Conservation (phyloP, 1,139 yeast genomes). For the Scheffersomyces parashehatae region DNA sequence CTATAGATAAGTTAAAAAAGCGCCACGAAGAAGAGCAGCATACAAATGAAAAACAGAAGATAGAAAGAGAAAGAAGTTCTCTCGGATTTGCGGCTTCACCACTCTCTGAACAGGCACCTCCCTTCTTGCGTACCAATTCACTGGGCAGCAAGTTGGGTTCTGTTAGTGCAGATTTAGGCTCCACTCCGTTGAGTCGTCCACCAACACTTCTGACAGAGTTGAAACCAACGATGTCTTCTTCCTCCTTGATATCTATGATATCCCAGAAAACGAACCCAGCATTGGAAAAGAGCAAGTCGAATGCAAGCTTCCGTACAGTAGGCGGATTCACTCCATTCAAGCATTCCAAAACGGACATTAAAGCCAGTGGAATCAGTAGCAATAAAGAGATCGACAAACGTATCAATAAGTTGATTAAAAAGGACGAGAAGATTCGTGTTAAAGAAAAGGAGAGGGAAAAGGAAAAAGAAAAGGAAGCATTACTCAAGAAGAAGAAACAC, state of each 20-base stretch:
- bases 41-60: neutral
- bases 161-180: neutral
- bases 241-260: conserved; percentile 6
- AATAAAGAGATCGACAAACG: conserved; percentile 34
- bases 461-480: conserved; percentile 1
- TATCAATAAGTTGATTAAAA: conserved; percentile 29
- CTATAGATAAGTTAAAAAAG: conserved; percentile 19
- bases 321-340: conserved; percentile 32
- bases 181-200: neutral
- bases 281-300: conserved; percentile 25
- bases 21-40: conserved; percentile 10
- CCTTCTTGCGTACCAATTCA: neutral
- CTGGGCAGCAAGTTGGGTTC: neutral
- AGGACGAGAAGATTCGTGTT: conserved; percentile 28
- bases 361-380: conserved; percentile 7
- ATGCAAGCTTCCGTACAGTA: conserved; percentile 26
- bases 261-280: conserved; percentile 4
- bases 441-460: conserved; percentile 18
- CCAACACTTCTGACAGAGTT: conserved; percentile 3
- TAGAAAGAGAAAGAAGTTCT: neutral
- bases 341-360: conserved; percentile 21
- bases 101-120: too few species aligned
- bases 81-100: too few species aligned
- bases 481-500: neutral
- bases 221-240: conserved; percentile 7